Evolutionary conservation across 83 land plant species (phyloP).

Genomic region (Diphasiastrum complanatum): DNA sequence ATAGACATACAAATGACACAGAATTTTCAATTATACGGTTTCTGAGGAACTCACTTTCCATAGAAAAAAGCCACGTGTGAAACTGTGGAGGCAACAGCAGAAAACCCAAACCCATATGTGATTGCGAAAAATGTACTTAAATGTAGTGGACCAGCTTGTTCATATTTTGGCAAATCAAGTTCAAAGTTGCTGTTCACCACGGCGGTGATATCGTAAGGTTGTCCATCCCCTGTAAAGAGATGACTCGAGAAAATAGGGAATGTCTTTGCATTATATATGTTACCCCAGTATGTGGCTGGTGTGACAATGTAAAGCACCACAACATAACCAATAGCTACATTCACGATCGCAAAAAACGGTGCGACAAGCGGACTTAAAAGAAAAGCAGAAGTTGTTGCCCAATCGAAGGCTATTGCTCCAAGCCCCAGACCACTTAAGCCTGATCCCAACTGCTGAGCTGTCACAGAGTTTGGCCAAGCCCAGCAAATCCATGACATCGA

Average conservation of each 20-base stretch:
- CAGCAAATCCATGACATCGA: conserved; percentile 80
- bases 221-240: conserved; percentile 49
- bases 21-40: too few relatives aligned
- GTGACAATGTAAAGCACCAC: conserved; percentile 56
- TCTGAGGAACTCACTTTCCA: conserved; percentile 51
- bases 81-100: conserved; percentile 58
- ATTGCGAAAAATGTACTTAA: conserved; percentile 70
- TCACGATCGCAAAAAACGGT: conserved; percentile 82
- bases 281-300: conserved; percentile 52
- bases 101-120: conserved; percentile 75
- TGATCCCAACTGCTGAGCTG: conserved; percentile 74
- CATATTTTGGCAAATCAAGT: conserved; percentile 49
- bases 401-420: conserved; percentile 62
- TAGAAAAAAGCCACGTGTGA: conserved; percentile 63
- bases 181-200: conserved; percentile 53
- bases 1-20: neutral
- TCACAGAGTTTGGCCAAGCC: conserved; percentile 57
- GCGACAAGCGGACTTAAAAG: conserved; percentile 75
- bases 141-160: conserved; percentile 44
- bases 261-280: conserved; percentile 69
- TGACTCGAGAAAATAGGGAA: conserved; percentile 74
- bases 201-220: conserved; percentile 45
- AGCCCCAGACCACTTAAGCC: conserved; percentile 72
- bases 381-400: conserved; percentile 68
- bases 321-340: conserved; percentile 57